Base-by-base conservation (phyloP, 2,329 filamentous ascomycete genomes). In the Colletotrichum spinosum region DNA sequence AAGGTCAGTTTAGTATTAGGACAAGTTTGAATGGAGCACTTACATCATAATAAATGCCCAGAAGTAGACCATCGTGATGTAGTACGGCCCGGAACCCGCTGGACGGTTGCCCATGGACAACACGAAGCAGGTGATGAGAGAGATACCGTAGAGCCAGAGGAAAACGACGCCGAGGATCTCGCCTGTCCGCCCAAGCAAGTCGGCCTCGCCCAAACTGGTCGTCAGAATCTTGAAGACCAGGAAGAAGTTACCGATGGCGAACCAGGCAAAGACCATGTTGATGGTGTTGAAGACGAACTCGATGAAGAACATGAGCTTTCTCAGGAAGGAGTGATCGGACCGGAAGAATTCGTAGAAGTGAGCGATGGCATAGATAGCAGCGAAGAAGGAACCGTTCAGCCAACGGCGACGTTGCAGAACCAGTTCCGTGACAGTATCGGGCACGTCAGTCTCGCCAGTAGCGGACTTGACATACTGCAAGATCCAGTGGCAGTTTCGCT, bases 251-350 rank as follows among this genome's bases (percentile, higher is more conserved):
- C 96, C 92, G 74, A 98, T 96, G 72, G 92, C 93, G 76, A 99
- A 98, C 96, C 96, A 99, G 57, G 96, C 94, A 77, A 98, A 99
- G 74, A 99, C 86, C 93, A 98, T 97, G 84, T 93, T 97, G 79
- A 95, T 86, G 1, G 93, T 96, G 79, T 97, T 94, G 81, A 97
- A 99, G 70, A 91, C 83, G 77, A 97, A 98, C 76, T 99, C 96
- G 70, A 98, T 79, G 72, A 97, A 87, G 78, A 99, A 92, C 84
- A 92, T 93, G 66, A 95, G 81, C 78, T 98, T 97, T 71, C 96
- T 89, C 46, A 97, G 74, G 72, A 94, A 85, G 34, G 92, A 95
- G 78, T 99, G 96, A 73, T 94, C 91, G 69, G 93, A 97, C 65
- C 96, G 89, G 87, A 95, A 97, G 77, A 99, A 94, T 75, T 98